Evolutionary conservation across 1,284 basidiomycete genomes (phyloP).

Genomic region (Cerrena zonata): DNA sequence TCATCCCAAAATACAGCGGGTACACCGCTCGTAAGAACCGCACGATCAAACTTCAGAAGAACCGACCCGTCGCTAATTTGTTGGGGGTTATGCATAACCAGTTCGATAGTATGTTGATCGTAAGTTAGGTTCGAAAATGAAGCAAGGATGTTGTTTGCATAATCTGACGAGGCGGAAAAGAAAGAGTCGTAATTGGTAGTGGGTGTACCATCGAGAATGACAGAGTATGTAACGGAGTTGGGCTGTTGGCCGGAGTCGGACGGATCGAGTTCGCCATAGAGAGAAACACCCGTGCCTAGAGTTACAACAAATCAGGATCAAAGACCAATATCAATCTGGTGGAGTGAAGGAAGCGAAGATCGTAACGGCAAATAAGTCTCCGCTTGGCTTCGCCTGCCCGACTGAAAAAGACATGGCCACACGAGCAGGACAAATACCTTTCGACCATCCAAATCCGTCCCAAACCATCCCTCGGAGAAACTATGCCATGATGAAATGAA

Average conservation of each 20-base stretch:
- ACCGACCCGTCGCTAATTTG: constrained; percentile 2
- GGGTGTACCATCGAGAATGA: constrained; percentile 23
- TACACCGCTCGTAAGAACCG: constrained; percentile 8
- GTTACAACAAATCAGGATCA: constrained; percentile 1
- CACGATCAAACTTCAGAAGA: constrained; percentile 15
- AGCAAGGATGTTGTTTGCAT: constrained; percentile 23
- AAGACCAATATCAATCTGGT: neutral
- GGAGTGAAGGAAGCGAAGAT: neutral
- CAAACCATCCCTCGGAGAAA: neutral
- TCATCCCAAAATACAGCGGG: constrained; percentile 6
- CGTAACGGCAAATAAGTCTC: neutral
- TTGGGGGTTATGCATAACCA: constrained; percentile 25
- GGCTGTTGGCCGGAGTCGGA: constrained; percentile 6
- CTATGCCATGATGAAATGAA: no score
- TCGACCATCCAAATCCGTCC: constrained; percentile 1
- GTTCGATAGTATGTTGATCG: constrained; percentile 22
- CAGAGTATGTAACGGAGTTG: constrained; percentile 18
- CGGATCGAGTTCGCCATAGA: constrained; percentile 23
- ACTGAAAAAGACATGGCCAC: no score
- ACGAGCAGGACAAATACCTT: constrained; percentile 1
- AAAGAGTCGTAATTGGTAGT: constrained; percentile 25
- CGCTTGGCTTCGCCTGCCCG: neutral
- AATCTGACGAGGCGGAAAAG: constrained; percentile 16
- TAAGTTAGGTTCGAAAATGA: constrained; percentile 25
- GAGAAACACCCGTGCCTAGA: constrained; percentile 26